Evolutionary conservation across 331 rosid species (phyloP).

Genomic region (Prunus yedoensis): DNA sequence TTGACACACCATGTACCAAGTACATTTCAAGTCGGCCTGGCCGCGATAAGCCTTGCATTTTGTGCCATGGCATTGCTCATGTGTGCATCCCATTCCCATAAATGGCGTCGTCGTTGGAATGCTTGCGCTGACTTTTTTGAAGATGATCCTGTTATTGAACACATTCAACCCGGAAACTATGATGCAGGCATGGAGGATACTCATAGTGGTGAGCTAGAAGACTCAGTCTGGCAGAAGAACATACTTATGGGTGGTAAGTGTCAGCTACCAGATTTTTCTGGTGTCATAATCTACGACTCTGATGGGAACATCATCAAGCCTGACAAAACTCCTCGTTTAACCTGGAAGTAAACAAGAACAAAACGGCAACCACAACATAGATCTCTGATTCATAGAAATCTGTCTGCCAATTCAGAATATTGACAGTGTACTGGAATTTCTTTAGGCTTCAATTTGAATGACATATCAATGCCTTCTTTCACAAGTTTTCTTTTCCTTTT

Average conservation of each 20-base stretch:
- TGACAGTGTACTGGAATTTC: not conserved
- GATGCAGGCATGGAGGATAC: not conserved
- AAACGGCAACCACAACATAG: not conserved
- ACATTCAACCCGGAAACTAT: conserved; percentile 11
- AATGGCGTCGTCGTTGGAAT: conserved; percentile 26
- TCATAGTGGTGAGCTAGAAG: conserved; percentile 30
- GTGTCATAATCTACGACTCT: conserved; percentile 74
- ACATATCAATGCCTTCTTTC: not conserved
- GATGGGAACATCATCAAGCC: conserved; percentile 57
- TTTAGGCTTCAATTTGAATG: not conserved
- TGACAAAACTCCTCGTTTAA: conserved; percentile 44
- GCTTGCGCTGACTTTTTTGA: conserved; percentile 21
- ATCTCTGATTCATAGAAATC: not conserved
- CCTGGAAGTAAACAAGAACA: conserved; percentile 51
- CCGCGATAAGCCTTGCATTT: conserved; percentile 38
- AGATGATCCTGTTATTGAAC: conserved; percentile 9
- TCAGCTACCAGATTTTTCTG: conserved; percentile 89
- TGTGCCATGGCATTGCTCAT: conserved; percentile 56
- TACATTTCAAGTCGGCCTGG: conserved; percentile 36
- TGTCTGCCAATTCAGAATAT: not conserved
- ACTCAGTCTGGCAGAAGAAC: conserved; percentile 79
- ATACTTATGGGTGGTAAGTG: conserved; percentile 95
- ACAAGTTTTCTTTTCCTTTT: not conserved
- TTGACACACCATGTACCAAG: conserved; percentile 21
- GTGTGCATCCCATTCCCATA: conserved; percentile 70